Evolutionary conservation across 129 eudicot genomes (phyloP), one percentile per base, ranked within the genome.

Genomic region (Flaveria trinervia): DNA sequence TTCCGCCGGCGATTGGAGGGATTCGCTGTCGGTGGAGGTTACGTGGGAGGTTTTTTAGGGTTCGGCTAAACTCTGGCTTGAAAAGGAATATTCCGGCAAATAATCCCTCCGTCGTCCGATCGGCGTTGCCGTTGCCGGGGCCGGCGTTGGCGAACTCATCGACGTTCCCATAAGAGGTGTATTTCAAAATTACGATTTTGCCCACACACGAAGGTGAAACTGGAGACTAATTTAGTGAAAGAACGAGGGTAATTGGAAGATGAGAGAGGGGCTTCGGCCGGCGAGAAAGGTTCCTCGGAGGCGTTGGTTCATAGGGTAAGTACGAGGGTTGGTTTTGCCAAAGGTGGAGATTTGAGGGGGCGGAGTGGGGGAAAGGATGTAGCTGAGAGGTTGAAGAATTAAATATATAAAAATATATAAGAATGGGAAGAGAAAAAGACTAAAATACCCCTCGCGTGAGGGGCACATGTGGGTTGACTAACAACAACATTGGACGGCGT

Each of bases 91-190:
- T 45, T 44, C 48, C 67, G 5, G 67, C 72, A 7, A 22, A 46
- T 11, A 2, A 60, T 49, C 15, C 81, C 5, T 86, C 97, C 4
- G 86, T 85, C 7, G 62, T 95, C 14, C 85, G 84, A 64, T 82
- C 96, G 1, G 92, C 83, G 52, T 68, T 95, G 76, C 99, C 99
- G 17, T 82, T 95, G 36, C 99, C 99, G 0, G 99, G 99, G 2
- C 99, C 99, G 30, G 81, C 80, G 60, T 77, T 91, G 56, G 93
- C 83, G 55, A 83, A 77, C 66, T 81, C 86, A 2, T 79, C 90
- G 1, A 82, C 93, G 44, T 95, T 95, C 52, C 99, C 99, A 0
- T 93, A 89, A 71, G 99, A 95, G 54, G 94, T 97, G 10, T 94
- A 89, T 76, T 91, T 94, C 30, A 97, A 94, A 75, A 83, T 91